phyloP scores from a whole-genome alignment of 2,329 filamentous ascomycete genomes.

The Botrytis paeoniae region DNA sequence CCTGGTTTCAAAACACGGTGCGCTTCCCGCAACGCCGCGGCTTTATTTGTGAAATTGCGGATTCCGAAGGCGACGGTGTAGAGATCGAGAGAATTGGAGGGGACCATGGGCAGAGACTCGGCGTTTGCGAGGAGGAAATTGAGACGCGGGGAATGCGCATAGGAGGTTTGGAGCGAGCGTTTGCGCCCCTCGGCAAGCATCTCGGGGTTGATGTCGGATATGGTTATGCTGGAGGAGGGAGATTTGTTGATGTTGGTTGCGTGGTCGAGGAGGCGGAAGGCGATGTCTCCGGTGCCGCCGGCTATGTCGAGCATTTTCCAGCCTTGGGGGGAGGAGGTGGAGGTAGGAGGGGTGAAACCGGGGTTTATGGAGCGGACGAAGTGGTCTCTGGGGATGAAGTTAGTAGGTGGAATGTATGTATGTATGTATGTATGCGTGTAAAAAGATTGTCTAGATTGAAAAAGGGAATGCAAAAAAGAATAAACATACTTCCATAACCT shows the following conservation, averaged over 20 bases:
- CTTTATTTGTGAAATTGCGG: conserved; percentile 93
- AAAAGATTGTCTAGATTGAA: background rate
- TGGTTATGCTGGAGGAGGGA: conserved; percentile 76
- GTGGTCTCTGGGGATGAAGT: conserved; percentile 59
- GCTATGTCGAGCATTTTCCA: conserved; percentile 91
- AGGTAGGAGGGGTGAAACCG: conserved; percentile 40
- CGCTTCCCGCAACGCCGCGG: conserved; percentile 76
- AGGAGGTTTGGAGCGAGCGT: conserved; percentile 59
- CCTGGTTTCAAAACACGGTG: conserved; percentile 88
- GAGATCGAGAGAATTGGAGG: conserved; percentile 74
- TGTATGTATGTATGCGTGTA: background rate
- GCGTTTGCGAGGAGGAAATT: conserved; percentile 89
- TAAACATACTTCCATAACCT: conserved; percentile 77
- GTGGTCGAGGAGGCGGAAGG: conserved; percentile 92
- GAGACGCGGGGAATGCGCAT: conserved; percentile 55
- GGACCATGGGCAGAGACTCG: conserved; percentile 66
- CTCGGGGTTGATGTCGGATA: conserved; percentile 92
- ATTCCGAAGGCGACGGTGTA: conserved; percentile 99
- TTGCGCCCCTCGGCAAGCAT: conserved; percentile 90
- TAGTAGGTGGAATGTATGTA: background rate
- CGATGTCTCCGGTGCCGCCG: conserved; percentile 95
- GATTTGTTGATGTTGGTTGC: conserved; percentile 78
- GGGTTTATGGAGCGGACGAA: conserved; percentile 92
- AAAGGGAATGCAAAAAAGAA: background rate
- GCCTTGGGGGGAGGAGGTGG: conserved; percentile 42